phyloP scores from a whole-genome alignment of 2,329 filamentous ascomycete species.

The Chrysoporthe austroafricana region DNA sequence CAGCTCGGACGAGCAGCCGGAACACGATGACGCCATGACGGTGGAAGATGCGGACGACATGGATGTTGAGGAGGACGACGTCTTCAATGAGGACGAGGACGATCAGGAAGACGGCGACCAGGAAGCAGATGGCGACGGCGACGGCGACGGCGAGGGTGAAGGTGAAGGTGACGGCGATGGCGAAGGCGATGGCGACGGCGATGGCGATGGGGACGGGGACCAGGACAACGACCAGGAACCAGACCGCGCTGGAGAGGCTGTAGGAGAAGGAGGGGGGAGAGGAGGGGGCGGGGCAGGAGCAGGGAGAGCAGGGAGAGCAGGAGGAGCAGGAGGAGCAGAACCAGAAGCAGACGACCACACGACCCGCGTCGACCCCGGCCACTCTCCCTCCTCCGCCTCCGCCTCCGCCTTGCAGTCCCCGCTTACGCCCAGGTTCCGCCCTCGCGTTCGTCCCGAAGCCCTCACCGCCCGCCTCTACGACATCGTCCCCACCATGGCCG shows the following conservation, averaged over 20 bases:
- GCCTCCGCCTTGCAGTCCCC: slow-evolving; percentile 38
- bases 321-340: slow-evolving; percentile 34
- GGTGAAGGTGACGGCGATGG: slow-evolving; percentile 37
- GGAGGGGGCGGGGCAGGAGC: slow-evolving; percentile 10
- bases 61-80: slow-evolving; percentile 41
- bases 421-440: slow-evolving; percentile 51
- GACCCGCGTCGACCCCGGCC: slow-evolving; percentile 19
- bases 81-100: slow-evolving; percentile 44
- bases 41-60: slow-evolving; percentile 43
- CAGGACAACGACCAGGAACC: slow-evolving; percentile 11
- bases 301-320: slow-evolving; percentile 18
- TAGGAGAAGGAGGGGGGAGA: slow-evolving; percentile 35
- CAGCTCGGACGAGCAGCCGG: slow-evolving; percentile 51
- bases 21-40: slow-evolving; percentile 39
- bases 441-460: slow-evolving; percentile 75
- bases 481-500: slow-evolving; percentile 95
- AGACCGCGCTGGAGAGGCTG: slow-evolving; percentile 29
- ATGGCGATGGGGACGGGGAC: slow-evolving; percentile 41
- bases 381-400: slow-evolving; percentile 18
- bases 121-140: slow-evolving; percentile 41
- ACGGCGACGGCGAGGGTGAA: slow-evolving; percentile 42
- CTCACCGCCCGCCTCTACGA: slow-evolving; percentile 83
- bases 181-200: slow-evolving; percentile 42
- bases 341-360: slow-evolving; percentile 24
- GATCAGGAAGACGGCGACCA: slow-evolving; percentile 36